phyloP scores from a whole-genome alignment of 2,329 filamentous ascomycete species.

The Ambrosiella xylebori region DNA sequence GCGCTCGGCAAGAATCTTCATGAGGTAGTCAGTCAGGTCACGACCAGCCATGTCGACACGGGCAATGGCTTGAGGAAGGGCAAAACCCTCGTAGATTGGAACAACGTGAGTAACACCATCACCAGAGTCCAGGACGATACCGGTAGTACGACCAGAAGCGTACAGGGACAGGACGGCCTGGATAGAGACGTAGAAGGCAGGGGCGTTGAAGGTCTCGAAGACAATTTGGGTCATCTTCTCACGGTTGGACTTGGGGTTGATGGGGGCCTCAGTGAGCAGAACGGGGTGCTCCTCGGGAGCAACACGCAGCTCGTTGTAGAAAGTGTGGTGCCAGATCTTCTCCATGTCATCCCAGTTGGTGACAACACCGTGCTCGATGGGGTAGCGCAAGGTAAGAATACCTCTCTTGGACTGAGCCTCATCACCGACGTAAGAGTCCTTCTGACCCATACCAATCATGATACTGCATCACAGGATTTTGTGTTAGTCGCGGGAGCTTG shows the following conservation, averaged over 20 bases:
- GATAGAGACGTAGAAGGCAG: slow-evolving; percentile 99
- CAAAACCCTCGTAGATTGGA: slow-evolving; percentile 99
- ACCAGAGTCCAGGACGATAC: slow-evolving; percentile 99
- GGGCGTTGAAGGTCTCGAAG: slow-evolving; percentile 99
- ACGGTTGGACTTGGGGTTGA: slow-evolving; percentile 99
- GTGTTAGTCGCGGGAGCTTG: slow-evolving; percentile 19
- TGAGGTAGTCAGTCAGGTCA: slow-evolving; percentile 99
- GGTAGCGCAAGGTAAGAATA: slow-evolving; percentile 98
- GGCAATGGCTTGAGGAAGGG: slow-evolving; percentile 97
- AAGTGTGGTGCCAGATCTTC: slow-evolving; percentile 99
- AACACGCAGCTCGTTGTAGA: slow-evolving; percentile 99
- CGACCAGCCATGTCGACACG: slow-evolving; percentile 99
- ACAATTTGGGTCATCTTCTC: slow-evolving; percentile 99
- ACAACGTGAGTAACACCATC: slow-evolving; percentile 99
- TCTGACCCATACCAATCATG: slow-evolving; percentile 99
- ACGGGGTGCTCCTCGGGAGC: slow-evolving; percentile 99
- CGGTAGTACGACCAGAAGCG: slow-evolving; percentile 98
- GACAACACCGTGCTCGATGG: slow-evolving; percentile 99
- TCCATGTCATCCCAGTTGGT: slow-evolving; percentile 99
- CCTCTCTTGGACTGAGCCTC: slow-evolving; percentile 99
- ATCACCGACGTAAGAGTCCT: slow-evolving; percentile 99
- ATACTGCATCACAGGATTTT: slow-evolving; percentile 43
- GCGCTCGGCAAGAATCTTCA: slow-evolving; percentile 99
- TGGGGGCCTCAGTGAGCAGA: slow-evolving; percentile 95
- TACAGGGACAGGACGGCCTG: slow-evolving; percentile 98